Evolutionary conservation across 148 eudicot species (phyloP), one percentile per base, ranked within the genome.

Genomic region (Amaranthus hypochondriacus): DNA sequence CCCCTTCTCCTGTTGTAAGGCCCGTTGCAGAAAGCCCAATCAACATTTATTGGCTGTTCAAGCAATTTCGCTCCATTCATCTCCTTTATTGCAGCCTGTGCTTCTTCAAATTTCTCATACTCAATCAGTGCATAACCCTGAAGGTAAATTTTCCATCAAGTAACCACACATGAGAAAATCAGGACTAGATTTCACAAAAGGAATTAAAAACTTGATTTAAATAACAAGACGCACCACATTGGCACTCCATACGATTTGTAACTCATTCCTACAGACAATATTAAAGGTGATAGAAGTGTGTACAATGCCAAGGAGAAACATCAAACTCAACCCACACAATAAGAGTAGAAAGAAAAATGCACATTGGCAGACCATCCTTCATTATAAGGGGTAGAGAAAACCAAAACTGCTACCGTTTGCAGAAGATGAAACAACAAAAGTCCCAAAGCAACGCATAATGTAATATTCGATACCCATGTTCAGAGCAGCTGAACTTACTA

Each of bases 61-160:
- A 93, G 98, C 77, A 93, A 77, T 73, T 85, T 86, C 62, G 83
- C 69, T 53, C 96, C 98, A 79, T 89, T 84, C 91, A 86, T 83
- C 62, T 69, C 68, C 44, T 63, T 73, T 51, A 91, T 89, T 59
- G 98, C 96, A 69, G 73, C 80, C 52, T 91, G 88, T 15, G 96
- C 98, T 73, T 89, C 94, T 10, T 87, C 90, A 67, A 75, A 86
- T 46, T 80, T 83, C 80, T 84, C 94, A 72, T 82, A 93, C 77
- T 93, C 98, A 76, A 93, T 87, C 72, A 93, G 80, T n/a, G 96
- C 94, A 89, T 93, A 93, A 14, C 98, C 98, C 98, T 93, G 82
- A 7, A 73, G 11, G 72, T 77, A 62, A 75, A 78, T 66, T 73
- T 54, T 50, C 46, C 67, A 66, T 58, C 70, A 67, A 56, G 28